Base-by-base conservation (phyloP, 495 filamentous ascomycete species). In the Xylaria scruposa region DNA sequence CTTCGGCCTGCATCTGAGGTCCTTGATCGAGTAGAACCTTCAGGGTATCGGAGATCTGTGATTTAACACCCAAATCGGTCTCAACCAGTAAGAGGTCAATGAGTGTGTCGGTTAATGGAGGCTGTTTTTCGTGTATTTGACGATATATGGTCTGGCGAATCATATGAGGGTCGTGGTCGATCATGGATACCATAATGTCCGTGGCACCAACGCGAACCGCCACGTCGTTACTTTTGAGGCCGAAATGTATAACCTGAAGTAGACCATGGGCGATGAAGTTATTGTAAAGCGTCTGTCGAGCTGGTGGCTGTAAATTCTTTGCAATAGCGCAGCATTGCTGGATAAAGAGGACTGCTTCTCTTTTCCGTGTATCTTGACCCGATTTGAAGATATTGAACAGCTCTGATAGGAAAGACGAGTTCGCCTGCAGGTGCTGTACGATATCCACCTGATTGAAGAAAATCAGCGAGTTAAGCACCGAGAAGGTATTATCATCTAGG, bases 391-490 rank as follows among this genome's bases (percentile, higher is more conserved):
- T 94, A 49, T 86, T 86, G 81, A 98, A 99, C n/a, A 98, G 85
- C 73, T 98, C 93, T 73, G 89, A 91, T 26, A 98, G 83, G 79
- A 97, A 97, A 10, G 81, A 81, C 12, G 82, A 85, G 75, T 95
- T 97, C 19, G 84, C 84, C 80, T 98, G 95, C 31, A 99, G 87
- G 81, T 98, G 93, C 75, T 93, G 91, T 59, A 98, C 91, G 77
- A 99, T 98, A 77, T 99, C 96, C 73, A 98, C 95, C 83, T 99
- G 96, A 80, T 98, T 94, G 87, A 95, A 99, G 85, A 97, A 99
- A 70, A 99, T 99, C 77, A 98, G 87, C 56, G 94, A 97, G 84
- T 98, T 99, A 68, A 99, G 90, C 40, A 98, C 95, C 19, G 93
- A 96, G 77, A 98, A 99, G 38, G 96, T 99, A 68, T 95, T 96